Percentiles rank a stretch among this genome's conserved stretches.
These are phyloP conservation scores for Saccharomycopsis schoenii DNA, from an alignment of 805 yeast genomes.

Conservation along the genomic window DNA sequence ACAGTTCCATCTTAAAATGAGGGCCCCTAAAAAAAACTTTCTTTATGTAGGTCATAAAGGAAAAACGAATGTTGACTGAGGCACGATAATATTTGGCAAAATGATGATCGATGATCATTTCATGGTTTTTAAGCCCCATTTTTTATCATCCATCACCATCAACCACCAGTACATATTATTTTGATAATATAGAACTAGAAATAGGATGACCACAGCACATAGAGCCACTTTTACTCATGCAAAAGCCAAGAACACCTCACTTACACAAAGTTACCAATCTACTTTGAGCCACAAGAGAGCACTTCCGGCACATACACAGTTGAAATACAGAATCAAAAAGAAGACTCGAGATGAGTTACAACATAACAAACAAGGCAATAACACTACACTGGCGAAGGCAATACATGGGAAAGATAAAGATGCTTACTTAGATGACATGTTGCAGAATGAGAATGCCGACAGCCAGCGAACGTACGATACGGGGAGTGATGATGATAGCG, in stretches of 20 bases:
- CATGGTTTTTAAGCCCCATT: background rate
- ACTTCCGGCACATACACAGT: constrained; percentile 15
- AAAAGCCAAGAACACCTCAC: constrained; percentile 15
- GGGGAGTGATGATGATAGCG: background rate
- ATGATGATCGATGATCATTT: background rate
- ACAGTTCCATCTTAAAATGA: too few relatives aligned
- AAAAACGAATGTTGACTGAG: too few relatives aligned
- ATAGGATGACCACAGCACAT: constrained; percentile 19
- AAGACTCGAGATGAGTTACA: background rate
- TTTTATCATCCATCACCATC: background rate
- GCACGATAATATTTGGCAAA: background rate
- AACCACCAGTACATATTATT: background rate
- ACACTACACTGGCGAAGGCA: background rate
- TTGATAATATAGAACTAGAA: background rate
- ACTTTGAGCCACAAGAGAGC: constrained; percentile 14
- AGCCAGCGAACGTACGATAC: background rate
- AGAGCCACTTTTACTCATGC: constrained; percentile 18
- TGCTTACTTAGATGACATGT: background rate
- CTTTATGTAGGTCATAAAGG: too few relatives aligned
- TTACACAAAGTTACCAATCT: constrained; percentile 11
- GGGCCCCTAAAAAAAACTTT: too few relatives aligned
- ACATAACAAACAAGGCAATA: background rate
- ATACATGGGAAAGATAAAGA: background rate
- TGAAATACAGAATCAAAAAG: constrained; percentile 11
- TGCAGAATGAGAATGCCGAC: background rate